phyloP scores from a whole-genome alignment of 495 filamentous ascomycete genomes.

The Tetracladium marchalianum region DNA sequence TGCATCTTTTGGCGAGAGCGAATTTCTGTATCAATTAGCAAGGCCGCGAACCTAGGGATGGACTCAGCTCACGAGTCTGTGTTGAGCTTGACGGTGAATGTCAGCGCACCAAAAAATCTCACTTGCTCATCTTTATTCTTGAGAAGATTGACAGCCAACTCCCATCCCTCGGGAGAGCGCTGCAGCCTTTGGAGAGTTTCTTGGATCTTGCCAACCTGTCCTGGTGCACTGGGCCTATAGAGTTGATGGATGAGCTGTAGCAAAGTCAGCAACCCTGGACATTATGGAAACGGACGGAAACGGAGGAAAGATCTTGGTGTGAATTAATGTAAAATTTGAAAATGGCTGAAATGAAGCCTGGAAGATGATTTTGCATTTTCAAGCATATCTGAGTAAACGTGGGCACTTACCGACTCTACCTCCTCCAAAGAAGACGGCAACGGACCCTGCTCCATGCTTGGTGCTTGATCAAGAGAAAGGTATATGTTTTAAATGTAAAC shows the following conservation, averaged over 20 bases:
- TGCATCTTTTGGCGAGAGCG: slow-evolving; percentile 50
- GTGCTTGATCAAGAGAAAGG: background rate
- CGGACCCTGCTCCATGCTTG: slow-evolving; percentile 12
- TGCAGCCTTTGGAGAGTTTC: slow-evolving; percentile 69
- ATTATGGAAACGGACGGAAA: too few relatives aligned
- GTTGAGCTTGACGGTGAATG: slow-evolving; percentile 88
- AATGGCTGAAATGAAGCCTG: background rate
- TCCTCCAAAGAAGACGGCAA: slow-evolving; percentile 29
- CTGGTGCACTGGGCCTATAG: slow-evolving; percentile 56
- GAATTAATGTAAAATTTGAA: background rate
- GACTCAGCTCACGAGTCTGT: slow-evolving; percentile 52
- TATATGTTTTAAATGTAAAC: background rate
- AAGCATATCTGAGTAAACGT: background rate
- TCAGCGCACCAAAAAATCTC: slow-evolving; percentile 89
- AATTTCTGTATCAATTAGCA: slow-evolving; percentile 33
- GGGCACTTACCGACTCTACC: slow-evolving; percentile 28
- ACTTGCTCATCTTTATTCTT: slow-evolving; percentile 54
- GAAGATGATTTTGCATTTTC: too few relatives aligned
- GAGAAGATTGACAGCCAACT: slow-evolving; percentile 67
- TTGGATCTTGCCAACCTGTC: slow-evolving; percentile 58
- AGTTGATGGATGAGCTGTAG: slow-evolving; percentile 52
- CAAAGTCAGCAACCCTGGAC: background rate
- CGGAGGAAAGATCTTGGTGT: background rate
- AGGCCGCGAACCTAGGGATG: background rate
- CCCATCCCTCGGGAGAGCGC: slow-evolving; percentile 71